Evolutionary conservation across 1,284 basidiomycete genomes (phyloP), one percentile per base, ranked within the genome.

Genomic region (Cyathus olla): DNA sequence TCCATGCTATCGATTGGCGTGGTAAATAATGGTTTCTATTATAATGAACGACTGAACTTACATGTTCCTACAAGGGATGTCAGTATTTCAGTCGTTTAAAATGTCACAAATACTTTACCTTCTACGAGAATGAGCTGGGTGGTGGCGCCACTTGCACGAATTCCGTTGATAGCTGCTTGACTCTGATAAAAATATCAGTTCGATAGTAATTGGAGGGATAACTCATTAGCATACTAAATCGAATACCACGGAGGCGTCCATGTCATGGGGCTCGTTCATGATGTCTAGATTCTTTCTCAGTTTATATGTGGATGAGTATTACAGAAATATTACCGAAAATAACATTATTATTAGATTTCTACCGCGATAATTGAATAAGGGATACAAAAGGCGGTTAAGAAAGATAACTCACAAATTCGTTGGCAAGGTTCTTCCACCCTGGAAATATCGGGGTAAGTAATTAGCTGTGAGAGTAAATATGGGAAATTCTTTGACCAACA

Each of bases 221-320:
- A 10, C 19, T 28, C 13, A 39, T 21, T 59, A 26, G 37, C 79
- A 53, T 69, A 86, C 84, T 56, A 87, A 74, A 55, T 77, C 66
- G 66, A 83, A 84, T 26, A 85, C 85, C 28, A 76, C 78, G 26
- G 73, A 61, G 9, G 86, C 85, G 59, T 82, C 75, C 61, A 88
- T 87, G 61, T 76, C 83, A 65, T 89, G 71, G 40, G 89, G 89
- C 76, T 90, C 88, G 76, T 90, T 90, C 83, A 86, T 86, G 64
- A 89, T 70, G 66, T 47, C 44, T 47, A 21, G 21, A 21, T 11
- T 26, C 8, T 47, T 11, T 21, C 11, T 22, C 11, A 21, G 44
- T n/a, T 22, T 21, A 11, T 21, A 17, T 4, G 3, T 26, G 21
- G 21, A n/a, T 47, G 21, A 22, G 21, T 11, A 22, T 11, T 26